A percentile compares a stretch with the other conserved stretches of the same genome.
Conservation (phyloP, 1,139 yeast genomes). For the Yarrowia galli region DNA sequence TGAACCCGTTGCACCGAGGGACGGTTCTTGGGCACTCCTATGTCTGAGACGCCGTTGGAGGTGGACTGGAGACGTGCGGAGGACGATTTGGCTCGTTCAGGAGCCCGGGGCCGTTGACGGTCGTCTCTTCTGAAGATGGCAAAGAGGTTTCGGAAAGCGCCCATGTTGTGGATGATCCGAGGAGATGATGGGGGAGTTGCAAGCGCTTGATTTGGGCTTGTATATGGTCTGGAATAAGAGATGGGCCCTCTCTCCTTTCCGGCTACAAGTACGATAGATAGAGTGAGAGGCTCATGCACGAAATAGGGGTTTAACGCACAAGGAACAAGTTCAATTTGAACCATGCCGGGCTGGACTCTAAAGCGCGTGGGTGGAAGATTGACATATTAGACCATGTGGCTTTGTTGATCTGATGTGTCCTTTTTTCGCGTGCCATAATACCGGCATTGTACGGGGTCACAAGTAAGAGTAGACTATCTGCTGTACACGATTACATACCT, state of each 20-base stretch:
- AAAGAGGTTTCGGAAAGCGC: slow-evolving; percentile 15
- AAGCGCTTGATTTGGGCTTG: not conserved
- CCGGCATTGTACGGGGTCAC: not conserved
- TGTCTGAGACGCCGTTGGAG: slow-evolving; percentile 10
- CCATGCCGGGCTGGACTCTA: not conserved
- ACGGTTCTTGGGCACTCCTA: slow-evolving; percentile 11
- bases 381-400: not conserved
- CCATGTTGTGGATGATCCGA: slow-evolving; percentile 10
- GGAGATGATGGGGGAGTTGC: not conserved
- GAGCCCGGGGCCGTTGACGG: slow-evolving; percentile 33
- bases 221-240: slow-evolving; percentile 2
- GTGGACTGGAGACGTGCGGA: slow-evolving; percentile 14
- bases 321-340: not conserved
- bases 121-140: slow-evolving; percentile 22
- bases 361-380: not conserved
- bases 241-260: slow-evolving; percentile 5
- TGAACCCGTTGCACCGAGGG: not conserved
- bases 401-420: not conserved
- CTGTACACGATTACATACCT: too few species aligned
- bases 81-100: slow-evolving; percentile 31
- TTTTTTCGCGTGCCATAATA: not conserved
- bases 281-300: slow-evolving; percentile 19
- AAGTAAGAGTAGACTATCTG: not conserved
- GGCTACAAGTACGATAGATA: slow-evolving; percentile 4
- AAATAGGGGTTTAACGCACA: slow-evolving; percentile 33